phyloP scores from a whole-genome alignment of 2,329 filamentous ascomycete genomes.

The Magnaporthiopsis poae region DNA sequence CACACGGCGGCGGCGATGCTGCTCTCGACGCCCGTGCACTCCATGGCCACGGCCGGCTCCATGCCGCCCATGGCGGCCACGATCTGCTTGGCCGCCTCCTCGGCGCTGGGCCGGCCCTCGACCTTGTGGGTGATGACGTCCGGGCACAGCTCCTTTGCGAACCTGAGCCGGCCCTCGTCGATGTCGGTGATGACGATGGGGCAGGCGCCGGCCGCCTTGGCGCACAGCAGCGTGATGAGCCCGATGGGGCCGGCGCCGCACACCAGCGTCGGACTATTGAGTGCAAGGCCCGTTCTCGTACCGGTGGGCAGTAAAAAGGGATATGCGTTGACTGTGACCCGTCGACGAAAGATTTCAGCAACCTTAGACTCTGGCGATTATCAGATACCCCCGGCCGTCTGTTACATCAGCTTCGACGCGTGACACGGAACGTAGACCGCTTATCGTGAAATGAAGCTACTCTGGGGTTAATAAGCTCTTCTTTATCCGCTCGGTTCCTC shows the following conservation, averaged over 20 bases:
- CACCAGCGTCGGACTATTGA: conserved; percentile 73
- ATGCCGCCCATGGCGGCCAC: conserved; percentile 64
- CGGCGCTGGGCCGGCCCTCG: conserved; percentile 48
- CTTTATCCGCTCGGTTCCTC: no score
- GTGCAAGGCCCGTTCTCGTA: no score
- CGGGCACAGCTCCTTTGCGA: conserved; percentile 76
- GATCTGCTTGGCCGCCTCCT: conserved; percentile 61
- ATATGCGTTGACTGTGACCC: no score
- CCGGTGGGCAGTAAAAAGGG: no score
- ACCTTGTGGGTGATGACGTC: conserved; percentile 73
- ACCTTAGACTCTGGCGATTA: no score
- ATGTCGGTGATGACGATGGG: conserved; percentile 93
- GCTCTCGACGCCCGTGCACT: conserved; percentile 91
- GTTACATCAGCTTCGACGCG: no score
- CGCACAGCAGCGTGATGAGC: conserved; percentile 76
- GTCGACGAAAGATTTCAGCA: no score
- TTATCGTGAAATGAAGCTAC: no score
- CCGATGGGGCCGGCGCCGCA: conserved; percentile 93
- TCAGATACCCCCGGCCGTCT: no score
- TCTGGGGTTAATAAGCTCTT: no score
- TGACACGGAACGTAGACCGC: no score
- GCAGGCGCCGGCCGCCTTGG: conserved; percentile 74
- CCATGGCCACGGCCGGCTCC: conserved; percentile 72
- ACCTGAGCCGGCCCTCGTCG: conserved; percentile 71
- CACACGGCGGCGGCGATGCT: conserved; percentile 80